phyloP scores from a whole-genome alignment of 2,329 filamentous ascomycete genomes.

The Fusarium nanum region DNA sequence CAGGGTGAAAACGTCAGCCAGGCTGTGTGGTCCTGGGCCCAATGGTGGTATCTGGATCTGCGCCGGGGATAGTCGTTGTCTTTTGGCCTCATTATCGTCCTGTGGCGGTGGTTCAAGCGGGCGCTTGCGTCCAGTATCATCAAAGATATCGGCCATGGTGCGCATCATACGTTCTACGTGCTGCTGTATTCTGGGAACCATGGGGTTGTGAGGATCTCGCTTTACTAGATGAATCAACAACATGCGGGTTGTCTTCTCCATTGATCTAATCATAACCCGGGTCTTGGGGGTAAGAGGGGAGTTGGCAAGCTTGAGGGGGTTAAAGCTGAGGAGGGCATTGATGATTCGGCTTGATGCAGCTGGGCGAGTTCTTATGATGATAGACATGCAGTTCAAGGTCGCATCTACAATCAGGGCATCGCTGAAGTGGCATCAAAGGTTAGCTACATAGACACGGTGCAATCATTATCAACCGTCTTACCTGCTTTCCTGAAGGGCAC shows the following conservation, averaged over 20 bases:
- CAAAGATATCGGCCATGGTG: constrained; percentile 80
- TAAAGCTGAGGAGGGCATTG: constrained; percentile 88
- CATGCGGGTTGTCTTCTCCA: constrained; percentile 92
- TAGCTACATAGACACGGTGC: not conserved
- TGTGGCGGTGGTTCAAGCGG: constrained; percentile 75
- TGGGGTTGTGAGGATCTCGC: constrained; percentile 84
- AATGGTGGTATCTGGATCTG: constrained; percentile 74
- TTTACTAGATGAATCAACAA: constrained; percentile 86
- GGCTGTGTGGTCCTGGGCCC: constrained; percentile 78
- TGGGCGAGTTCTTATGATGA: constrained; percentile 84
- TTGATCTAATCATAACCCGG: constrained; percentile 87
- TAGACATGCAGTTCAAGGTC: constrained; percentile 87
- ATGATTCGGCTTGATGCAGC: constrained; percentile 87
- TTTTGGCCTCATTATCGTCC: constrained; percentile 83
- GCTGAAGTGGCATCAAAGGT: constrained; percentile 58
- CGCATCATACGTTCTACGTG: constrained; percentile 86
- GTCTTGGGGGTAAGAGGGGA: constrained; percentile 80
- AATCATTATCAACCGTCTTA: constrained; percentile 56
- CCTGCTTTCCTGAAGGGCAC: constrained; percentile 87
- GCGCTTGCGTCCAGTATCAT: constrained; percentile 83
- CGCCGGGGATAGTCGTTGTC: constrained; percentile 71
- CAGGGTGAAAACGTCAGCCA: constrained; percentile 88
- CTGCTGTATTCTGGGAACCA: constrained; percentile 83
- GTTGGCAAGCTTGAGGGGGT: constrained; percentile 84
- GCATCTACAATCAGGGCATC: constrained; percentile 91